Conservation (phyloP, 805 yeast species). For the Metschnikowia lunata region DNA sequence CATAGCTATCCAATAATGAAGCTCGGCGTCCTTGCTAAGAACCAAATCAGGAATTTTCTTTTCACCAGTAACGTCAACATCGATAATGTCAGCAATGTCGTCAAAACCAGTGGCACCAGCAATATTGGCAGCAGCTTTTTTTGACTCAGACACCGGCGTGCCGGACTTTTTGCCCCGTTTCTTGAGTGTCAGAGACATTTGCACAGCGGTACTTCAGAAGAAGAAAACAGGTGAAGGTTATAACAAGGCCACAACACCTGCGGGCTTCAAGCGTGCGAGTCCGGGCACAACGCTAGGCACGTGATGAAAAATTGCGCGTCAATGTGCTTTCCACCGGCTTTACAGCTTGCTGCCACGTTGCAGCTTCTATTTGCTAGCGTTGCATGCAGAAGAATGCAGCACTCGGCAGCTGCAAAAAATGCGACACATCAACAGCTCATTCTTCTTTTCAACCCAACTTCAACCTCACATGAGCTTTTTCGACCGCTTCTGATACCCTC, state of each 20-base stretch:
- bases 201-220: too few relatives aligned
- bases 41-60: not conserved
- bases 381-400: not conserved
- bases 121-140: not conserved
- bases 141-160: not conserved
- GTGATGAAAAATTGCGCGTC: too few relatives aligned
- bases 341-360: too few relatives aligned
- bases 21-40: slow-evolving; percentile 22
- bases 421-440: too few relatives aligned
- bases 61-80: slow-evolving; percentile 4
- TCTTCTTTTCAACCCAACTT: not conserved
- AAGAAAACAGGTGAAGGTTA: too few relatives aligned
- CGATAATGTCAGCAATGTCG: slow-evolving; percentile 1
- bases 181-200: slow-evolving; percentile 27
- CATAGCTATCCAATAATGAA: slow-evolving; percentile 33
- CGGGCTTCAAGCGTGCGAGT: too few relatives aligned
- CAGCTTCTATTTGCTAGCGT: too few relatives aligned
- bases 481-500: slow-evolving; percentile 42
- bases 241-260: too few relatives aligned
- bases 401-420: not conserved
- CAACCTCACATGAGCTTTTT: slow-evolving; percentile 29
- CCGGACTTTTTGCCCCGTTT: slow-evolving; percentile 25
- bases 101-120: not conserved
- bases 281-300: too few relatives aligned
- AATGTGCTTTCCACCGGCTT: too few relatives aligned